phyloP scores from a whole-genome alignment of 768 basidiomycete genomes.

The Pulveroboletus ravenelii region DNA sequence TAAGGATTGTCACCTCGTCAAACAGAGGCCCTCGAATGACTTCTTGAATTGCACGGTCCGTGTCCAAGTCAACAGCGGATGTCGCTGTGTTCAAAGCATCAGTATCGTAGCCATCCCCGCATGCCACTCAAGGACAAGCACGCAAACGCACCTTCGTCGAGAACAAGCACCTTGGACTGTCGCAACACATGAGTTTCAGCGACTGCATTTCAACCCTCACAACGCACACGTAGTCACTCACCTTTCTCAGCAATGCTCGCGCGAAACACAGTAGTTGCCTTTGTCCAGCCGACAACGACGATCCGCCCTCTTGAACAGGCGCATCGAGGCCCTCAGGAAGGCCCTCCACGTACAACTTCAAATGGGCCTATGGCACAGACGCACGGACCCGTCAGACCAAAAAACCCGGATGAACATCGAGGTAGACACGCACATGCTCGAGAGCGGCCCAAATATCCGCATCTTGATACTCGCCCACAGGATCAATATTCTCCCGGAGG shows the following conservation, averaged over 20 bases:
- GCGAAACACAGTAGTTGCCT: slow-evolving; percentile 88
- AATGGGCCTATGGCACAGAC: slow-evolving; percentile 43
- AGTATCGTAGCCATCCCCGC: not conserved
- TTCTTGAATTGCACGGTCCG: slow-evolving; percentile 82
- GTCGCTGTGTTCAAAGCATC: slow-evolving; percentile 48
- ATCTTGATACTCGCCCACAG: slow-evolving; percentile 69
- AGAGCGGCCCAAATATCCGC: slow-evolving; percentile 85
- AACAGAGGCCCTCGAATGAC: slow-evolving; percentile 82
- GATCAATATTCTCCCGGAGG: slow-evolving; percentile 86
- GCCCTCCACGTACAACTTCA: slow-evolving; percentile 64
- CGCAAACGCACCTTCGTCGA: slow-evolving; percentile 73
- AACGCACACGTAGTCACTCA: slow-evolving; percentile 18
- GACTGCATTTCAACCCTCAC: not conserved
- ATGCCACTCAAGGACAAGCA: too few relatives aligned
- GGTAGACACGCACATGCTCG: slow-evolving; percentile 43
- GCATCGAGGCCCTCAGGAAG: slow-evolving; percentile 69
- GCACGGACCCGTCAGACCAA: not conserved
- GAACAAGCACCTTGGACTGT: slow-evolving; percentile 78
- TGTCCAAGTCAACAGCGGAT: slow-evolving; percentile 86
- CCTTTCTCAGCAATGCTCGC: slow-evolving; percentile 74
- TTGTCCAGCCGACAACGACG: slow-evolving; percentile 81
- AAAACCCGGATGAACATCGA: too few relatives aligned
- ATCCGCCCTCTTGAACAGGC: slow-evolving; percentile 70
- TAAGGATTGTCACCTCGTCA: slow-evolving; percentile 73
- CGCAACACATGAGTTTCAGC: slow-evolving; percentile 4